Conservation (phyloP, 2,329 filamentous ascomycete species). For the Blumeria graminis region DNA sequence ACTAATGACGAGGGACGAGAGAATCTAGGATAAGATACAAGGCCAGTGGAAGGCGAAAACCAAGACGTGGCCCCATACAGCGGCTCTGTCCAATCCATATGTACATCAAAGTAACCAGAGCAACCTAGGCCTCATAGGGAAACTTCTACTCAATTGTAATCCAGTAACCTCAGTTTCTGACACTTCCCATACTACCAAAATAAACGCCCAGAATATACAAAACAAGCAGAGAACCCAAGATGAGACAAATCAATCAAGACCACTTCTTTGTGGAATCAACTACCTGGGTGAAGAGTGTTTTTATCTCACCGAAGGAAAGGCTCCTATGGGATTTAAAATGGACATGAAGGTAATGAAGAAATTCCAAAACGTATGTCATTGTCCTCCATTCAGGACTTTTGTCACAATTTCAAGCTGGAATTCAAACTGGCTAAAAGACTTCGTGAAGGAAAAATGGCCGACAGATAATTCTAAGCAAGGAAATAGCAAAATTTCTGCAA, state of each 20-base stretch:
- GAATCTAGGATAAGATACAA: too few species aligned
- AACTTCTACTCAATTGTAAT: too few species aligned
- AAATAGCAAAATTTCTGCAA: too few species aligned
- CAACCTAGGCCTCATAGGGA: too few species aligned
- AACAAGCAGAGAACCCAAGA: background rate
- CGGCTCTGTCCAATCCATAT: too few species aligned
- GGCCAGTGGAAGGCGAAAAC: too few species aligned
- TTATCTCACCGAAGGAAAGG: background rate
- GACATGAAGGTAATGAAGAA: background rate
- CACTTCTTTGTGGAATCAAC: background rate
- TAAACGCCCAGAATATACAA: background rate
- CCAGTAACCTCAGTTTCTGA: too few species aligned
- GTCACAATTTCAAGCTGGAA: background rate
- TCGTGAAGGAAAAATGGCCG: background rate
- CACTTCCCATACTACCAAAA: background rate
- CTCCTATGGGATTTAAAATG: background rate
- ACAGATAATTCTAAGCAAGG: background rate
- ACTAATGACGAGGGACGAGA: too few species aligned
- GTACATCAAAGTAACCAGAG: too few species aligned
- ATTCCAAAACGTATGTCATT: background rate
- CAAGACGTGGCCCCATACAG: too few species aligned
- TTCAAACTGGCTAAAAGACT: background rate
- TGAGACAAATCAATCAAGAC: background rate
- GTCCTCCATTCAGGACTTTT: background rate
- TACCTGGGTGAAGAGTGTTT: background rate